Base-by-base conservation (phyloP, 176 grass and related monocot genomes). In the Coix lacrymajobi region DNA sequence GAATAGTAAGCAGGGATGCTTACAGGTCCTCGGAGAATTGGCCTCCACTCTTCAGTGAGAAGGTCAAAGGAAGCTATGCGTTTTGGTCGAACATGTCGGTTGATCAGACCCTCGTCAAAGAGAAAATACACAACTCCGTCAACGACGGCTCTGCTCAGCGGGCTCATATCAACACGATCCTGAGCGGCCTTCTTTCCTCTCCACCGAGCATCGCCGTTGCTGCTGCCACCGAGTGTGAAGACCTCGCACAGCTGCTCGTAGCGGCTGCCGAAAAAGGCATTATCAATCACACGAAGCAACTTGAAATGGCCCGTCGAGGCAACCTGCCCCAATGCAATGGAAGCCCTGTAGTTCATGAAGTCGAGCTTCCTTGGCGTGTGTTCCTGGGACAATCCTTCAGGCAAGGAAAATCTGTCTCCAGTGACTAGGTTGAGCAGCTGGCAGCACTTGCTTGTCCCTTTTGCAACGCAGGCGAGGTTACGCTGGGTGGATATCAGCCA, bases 11-110 rank as follows among this genome's bases (percentile, higher is more conserved):
- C 54, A 58, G 0, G 3, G 9, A 24, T 11, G n/a, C 0, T 3
- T 57, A 3, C 19, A 1, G 82, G 82, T 24, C 19, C 28, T 3
- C 24, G 16, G 20, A 85, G 14, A 32, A 2, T 36, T 4, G 5
- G 3, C 65, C 77, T 71, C 83, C 83, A 85, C 11, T 48, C 28
- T 57, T 85, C 83, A 26, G 36, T 79, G 29, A 78, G 22, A 6
- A 85, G 64, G 64, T 61, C 33, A 26, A 85, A 85, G 11, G 83
- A 66, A 15, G 22, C 20, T 61, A 78, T 69, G 26, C 0, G 28
- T n/a, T 16, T 44, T n/a, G 2, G 1, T 15, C 10, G 10, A 39
- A 16, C 38, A 54, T 75, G 2, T 54, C 16, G 60, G 24, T 14
- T 10, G 2, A 8, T 16, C 11, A 19, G 24, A 48, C 17, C 0